Percentiles rank a stretch among this genome's conserved stretches.
phyloP scores from a whole-genome alignment of 371 early-diverging fungal genomes.

The Rhizomucor pusillus region DNA sequence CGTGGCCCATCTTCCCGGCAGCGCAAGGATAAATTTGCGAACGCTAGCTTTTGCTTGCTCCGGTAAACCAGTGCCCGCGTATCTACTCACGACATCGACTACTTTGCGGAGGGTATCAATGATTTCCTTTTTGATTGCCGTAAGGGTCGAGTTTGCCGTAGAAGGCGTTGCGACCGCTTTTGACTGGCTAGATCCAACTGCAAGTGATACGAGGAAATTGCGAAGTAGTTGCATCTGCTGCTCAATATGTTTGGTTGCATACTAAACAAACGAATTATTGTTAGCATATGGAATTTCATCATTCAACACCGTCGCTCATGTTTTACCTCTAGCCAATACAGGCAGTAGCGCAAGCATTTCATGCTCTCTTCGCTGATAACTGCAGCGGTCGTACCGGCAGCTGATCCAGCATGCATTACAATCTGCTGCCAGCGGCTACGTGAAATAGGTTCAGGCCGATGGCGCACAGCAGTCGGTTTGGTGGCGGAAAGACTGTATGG shows the following conservation, averaged over 20 bases:
- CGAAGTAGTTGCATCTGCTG: conserved; percentile 75
- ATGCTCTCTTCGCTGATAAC: conserved; percentile 79
- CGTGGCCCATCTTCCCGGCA: conserved; percentile 84
- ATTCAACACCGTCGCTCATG: background rate
- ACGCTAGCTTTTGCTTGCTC: conserved; percentile 83
- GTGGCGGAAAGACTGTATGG: conserved; percentile 24
- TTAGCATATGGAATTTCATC: conserved; percentile 2
- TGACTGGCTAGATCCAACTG: conserved; percentile 20
- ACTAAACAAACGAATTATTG: conserved; percentile 35
- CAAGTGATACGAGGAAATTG: conserved; percentile 59
- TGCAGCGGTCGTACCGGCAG: conserved; percentile 71
- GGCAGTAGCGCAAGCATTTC: conserved; percentile 75
- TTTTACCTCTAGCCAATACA: conserved; percentile 74
- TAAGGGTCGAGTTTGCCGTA: conserved; percentile 43
- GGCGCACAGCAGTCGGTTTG: conserved; percentile 15
- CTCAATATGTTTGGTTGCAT: conserved; percentile 82
- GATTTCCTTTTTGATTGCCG: conserved; percentile 75
- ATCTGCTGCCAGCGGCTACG: conserved; percentile 73
- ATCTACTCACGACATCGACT: conserved; percentile 82
- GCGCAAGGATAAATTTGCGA: conserved; percentile 78
- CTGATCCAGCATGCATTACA: conserved; percentile 66
- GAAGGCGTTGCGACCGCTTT: conserved; percentile 19
- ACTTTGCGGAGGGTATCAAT: conserved; percentile 85
- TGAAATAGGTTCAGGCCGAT: conserved; percentile 16
- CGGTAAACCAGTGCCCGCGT: conserved; percentile 85